Evolutionary conservation across 345 rosid species (phyloP).

Genomic region (Acer saccharum): DNA sequence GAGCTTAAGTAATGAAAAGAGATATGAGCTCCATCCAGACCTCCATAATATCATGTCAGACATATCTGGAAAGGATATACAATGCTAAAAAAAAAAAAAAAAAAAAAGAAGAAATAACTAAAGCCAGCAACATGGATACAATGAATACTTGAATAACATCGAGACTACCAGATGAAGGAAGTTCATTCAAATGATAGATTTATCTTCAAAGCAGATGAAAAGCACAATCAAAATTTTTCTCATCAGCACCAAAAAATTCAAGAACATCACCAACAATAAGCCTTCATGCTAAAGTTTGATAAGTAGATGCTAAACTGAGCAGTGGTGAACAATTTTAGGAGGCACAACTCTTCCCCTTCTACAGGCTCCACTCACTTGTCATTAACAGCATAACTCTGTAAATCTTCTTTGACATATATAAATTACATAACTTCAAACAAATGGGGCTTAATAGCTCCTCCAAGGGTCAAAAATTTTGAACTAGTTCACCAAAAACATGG

Average conservation of each 20-base stretch:
- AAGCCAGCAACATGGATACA: neutral
- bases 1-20: neutral
- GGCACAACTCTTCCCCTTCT: neutral
- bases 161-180: neutral
- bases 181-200: neutral
- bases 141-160: neutral
- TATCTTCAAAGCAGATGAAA: neutral
- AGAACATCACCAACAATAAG: neutral
- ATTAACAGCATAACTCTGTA: neutral
- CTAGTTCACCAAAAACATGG: neutral
- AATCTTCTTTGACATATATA: neutral
- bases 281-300: neutral
- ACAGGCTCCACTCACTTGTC: neutral
- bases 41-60: neutral
- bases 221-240: neutral
- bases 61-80: neutral
- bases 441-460: neutral
- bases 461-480: neutral
- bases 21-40: neutral
- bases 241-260: slow-evolving; percentile 6
- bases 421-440: neutral
- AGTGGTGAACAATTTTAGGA: neutral
- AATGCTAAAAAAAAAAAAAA: neutral
- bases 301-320: neutral
- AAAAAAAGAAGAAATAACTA: neutral